Base-by-base conservation (phyloP, 208 protist genomes). In the Wallacemonas sp. region DNA sequence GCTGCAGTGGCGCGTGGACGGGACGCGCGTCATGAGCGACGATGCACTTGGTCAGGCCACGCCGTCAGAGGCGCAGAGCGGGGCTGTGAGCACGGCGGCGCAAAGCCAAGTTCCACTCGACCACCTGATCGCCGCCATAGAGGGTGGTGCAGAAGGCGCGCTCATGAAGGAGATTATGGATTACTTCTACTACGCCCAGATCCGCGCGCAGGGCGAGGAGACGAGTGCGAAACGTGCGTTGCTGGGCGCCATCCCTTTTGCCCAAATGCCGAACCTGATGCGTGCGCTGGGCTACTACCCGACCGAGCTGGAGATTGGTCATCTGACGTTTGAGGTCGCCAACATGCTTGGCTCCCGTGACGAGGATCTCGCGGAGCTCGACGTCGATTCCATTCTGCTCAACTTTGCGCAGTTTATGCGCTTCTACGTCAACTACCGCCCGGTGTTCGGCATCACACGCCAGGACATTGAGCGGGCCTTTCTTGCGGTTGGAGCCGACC, bases 151-250 rank as follows among this genome's bases (percentile, higher is more conserved):
- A 17, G 80, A 95, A 0, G 95, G 95, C 2, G 69, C 85, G 33
- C 74, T 98, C 54, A 96, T 97, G 88, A 76, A 93, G 70, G 94
- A 98, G 64, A 93, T 98, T 60, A 77, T 96, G 41, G 93, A 98
- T 69, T 98, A 98, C 81, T 98, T 98, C 71, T 98, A 98, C 87
- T 98, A 98, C 80, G 96, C 96, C 2, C 96, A 98, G 66, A 96
- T 98, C 65, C 78, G 92, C 27, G 74, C 87, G 34, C 96, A 98
- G 65, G 96, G 96, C 2, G 96, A 98, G 76, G 92, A 97, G 54
- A 97, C 94, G 9, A 97, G 92, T 1, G 85, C 87, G 47, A 92
- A 94, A 79, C 87, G 94, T 27, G 83, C 90, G 52, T 75, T 98
- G 63, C 75, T 93, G n/a, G 94, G 92, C 16, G 75, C 78, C 8